A percentile compares a stretch with the other conserved stretches of the same genome.
Evolutionary conservation across 768 basidiomycete species (phyloP).

Genomic region (Russula brevipes): DNA sequence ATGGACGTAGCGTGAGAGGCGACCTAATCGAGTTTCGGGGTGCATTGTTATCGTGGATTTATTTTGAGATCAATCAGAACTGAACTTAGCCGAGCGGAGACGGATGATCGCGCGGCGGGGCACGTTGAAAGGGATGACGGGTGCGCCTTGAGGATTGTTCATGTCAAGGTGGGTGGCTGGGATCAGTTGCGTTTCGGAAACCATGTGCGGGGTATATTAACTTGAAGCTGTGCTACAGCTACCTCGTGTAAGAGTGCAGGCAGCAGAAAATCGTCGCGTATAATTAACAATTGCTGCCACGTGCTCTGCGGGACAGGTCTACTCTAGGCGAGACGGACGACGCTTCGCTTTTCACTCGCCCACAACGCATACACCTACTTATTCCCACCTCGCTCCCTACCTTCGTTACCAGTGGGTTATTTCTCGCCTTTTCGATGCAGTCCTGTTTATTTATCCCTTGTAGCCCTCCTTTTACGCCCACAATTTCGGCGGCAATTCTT

Average conservation of each 20-base stretch:
- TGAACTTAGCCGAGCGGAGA: not conserved
- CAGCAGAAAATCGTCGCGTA: not conserved
- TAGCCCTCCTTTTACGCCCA: constrained; percentile 13
- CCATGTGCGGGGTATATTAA: constrained; percentile 9
- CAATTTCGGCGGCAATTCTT: constrained; percentile 2
- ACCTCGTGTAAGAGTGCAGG: constrained; percentile 16
- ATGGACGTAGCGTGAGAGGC: constrained; percentile 2
- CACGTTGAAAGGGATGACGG: constrained; percentile 3
- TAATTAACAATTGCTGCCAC: not conserved
- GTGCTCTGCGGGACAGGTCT: not conserved
- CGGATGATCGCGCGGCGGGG: not conserved
- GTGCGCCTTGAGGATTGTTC: not conserved
- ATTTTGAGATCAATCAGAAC: constrained; percentile 1
- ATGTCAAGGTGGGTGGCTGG: not conserved
- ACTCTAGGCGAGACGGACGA: not conserved
- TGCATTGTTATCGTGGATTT: not conserved
- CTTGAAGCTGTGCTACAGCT: constrained; percentile 10
- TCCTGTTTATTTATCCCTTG: not conserved
- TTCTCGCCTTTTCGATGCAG: not conserved
- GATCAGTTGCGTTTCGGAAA: not conserved
- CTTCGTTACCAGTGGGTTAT: constrained; percentile 14
- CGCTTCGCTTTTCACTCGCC: not conserved
- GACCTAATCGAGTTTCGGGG: not conserved
- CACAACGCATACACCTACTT: constrained; percentile 5
- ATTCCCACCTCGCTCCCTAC: constrained; percentile 2